Percentiles rank a stretch among this genome's conserved stretches.
Evolutionary conservation across 345 rosid genomes (phyloP).

Genomic region (Salix exigua): DNA sequence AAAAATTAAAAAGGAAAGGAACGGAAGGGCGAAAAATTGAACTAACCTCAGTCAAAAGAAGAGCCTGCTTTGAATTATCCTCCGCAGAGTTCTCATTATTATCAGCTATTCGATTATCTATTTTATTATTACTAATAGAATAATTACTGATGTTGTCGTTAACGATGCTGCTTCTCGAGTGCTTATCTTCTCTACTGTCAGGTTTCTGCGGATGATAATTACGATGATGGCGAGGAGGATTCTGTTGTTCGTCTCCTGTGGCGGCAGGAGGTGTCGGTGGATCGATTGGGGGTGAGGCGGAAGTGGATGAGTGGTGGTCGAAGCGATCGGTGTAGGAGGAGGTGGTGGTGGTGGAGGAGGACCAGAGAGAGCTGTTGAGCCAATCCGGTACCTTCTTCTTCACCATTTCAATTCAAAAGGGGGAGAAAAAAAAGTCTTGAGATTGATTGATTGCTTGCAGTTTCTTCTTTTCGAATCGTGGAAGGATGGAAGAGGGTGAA

Average conservation of each 20-base stretch:
- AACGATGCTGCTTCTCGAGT: constrained; percentile 13
- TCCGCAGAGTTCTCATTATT: constrained; percentile 41
- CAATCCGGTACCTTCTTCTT: constrained; percentile 91
- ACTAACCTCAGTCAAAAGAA: constrained; percentile 72
- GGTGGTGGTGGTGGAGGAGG: constrained; percentile 19
- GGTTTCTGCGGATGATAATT: constrained; percentile 35
- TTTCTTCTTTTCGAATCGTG: too few species aligned
- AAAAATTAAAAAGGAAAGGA: not conserved
- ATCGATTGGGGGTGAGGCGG: constrained; percentile 10
- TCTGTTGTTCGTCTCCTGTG: constrained; percentile 20
- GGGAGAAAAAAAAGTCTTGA: not conserved
- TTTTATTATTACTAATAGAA: constrained; percentile 5
- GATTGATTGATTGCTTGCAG: too few species aligned
- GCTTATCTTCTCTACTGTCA: constrained; percentile 34
- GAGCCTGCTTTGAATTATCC: constrained; percentile 71
- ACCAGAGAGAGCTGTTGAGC: constrained; percentile 96
- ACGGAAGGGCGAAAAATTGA: not conserved
- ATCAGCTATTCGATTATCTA: not conserved
- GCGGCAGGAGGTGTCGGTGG: constrained; percentile 44
- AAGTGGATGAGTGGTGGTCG: constrained; percentile 17
- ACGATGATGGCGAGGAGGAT: constrained; percentile 18
- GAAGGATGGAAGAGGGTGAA: too few species aligned
- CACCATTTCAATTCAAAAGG: constrained; percentile 38
- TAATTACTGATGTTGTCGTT: not conserved
- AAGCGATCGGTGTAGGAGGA: constrained; percentile 15